Evolutionary conservation across 129 eudicot genomes (phyloP).

Genomic region (Deinandra increscens): DNA sequence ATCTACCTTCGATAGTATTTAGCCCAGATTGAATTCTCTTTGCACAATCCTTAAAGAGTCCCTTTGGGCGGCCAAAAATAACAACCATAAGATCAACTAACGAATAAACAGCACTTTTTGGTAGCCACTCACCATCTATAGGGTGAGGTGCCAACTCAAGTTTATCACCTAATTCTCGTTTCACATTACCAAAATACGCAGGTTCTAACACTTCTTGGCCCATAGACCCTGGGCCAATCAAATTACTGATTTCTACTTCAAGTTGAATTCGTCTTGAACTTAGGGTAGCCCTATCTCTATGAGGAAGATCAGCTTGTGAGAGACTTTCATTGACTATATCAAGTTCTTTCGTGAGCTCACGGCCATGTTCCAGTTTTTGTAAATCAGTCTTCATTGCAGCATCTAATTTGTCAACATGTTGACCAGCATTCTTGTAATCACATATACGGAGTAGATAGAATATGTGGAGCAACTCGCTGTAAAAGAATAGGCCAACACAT

Average conservation of each 20-base stretch:
- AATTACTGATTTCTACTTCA: constrained; percentile 55
- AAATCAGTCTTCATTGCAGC: constrained; percentile 81
- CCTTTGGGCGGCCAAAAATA: constrained; percentile 86
- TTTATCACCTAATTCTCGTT: constrained; percentile 64
- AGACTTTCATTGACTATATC: constrained; percentile 57
- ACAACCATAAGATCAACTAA: constrained; percentile 84
- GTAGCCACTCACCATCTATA: constrained; percentile 97
- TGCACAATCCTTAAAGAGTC: constrained; percentile 82
- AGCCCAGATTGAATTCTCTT: constrained; percentile 86
- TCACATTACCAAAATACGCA: constrained; percentile 72
- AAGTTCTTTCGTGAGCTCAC: constrained; percentile 66
- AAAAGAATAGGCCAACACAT: constrained; percentile 78
- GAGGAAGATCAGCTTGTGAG: constrained; percentile 53
- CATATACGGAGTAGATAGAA: constrained; percentile 90
- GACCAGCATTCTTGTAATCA: constrained; percentile 77
- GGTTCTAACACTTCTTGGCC: constrained; percentile 63
- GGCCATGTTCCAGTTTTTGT: constrained; percentile 52
- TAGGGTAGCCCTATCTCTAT: constrained; percentile 61
- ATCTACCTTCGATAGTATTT: constrained; percentile 62
- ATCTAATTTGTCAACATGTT: constrained; percentile 79
- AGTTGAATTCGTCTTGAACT: constrained; percentile 52
- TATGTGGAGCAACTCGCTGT: constrained; percentile 79
- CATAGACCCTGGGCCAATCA: constrained; percentile 35
- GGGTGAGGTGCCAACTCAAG: constrained; percentile 93
- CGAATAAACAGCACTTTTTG: constrained; percentile 86